Conservation (phyloP, 2,329 filamentous ascomycete species). For the Calonectria pteridis region DNA sequence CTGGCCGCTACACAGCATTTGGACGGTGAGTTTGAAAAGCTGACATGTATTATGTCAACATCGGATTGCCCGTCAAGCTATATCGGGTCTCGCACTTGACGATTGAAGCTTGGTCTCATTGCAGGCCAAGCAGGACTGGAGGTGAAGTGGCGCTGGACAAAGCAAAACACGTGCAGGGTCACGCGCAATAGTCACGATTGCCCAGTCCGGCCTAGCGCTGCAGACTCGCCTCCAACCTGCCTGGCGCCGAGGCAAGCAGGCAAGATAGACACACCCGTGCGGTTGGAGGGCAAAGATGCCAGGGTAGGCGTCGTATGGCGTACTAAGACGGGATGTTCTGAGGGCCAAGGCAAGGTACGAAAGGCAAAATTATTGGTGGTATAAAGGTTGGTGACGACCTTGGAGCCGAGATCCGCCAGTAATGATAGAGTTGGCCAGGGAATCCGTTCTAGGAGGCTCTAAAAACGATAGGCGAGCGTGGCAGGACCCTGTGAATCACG, state of each 20-base stretch:
- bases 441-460: constrained; percentile 6
- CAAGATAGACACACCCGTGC: constrained; percentile 9
- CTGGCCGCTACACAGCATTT: background rate
- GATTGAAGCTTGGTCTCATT: background rate
- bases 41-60: constrained; percentile 21
- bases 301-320: background rate
- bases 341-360: background rate
- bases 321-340: background rate
- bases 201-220: constrained; percentile 5
- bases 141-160: background rate
- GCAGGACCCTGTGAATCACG: constrained; percentile 5
- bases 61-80: constrained; percentile 1
- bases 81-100: background rate
- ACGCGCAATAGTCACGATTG: constrained; percentile 12
- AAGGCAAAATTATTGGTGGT: background rate
- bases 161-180: constrained; percentile 26
- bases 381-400: background rate
- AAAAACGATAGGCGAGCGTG: constrained; percentile 1
- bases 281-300: background rate
- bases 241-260: constrained; percentile 2
- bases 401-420: background rate
- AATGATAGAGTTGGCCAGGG: constrained; percentile 8
- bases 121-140: background rate
- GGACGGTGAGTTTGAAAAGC: background rate
- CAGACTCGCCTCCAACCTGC: constrained; percentile 1